Evolutionary conservation across 768 basidiomycete species (phyloP).

Genomic region (Amanita rubescens): DNA sequence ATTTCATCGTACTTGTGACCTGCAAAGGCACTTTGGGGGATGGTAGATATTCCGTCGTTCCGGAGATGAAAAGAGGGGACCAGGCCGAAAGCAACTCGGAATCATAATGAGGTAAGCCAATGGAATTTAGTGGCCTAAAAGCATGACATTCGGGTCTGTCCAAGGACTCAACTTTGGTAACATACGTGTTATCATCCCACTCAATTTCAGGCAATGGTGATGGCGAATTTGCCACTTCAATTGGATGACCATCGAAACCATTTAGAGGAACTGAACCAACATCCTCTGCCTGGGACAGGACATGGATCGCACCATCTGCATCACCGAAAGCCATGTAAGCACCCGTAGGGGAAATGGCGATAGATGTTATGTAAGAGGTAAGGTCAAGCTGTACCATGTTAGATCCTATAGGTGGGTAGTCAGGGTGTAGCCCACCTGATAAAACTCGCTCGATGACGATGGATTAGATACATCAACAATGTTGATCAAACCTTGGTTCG

Average conservation of each 20-base stretch:
- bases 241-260: slow-evolving; percentile 79
- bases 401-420: neutral
- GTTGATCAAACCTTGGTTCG: slow-evolving; percentile 77
- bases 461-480: slow-evolving; percentile 76
- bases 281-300: slow-evolving; percentile 68
- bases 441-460: slow-evolving; percentile 61
- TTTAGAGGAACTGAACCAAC: slow-evolving; percentile 67
- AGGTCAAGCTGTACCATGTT: slow-evolving; percentile 46
- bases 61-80: slow-evolving; percentile 35
- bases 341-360: slow-evolving; percentile 78
- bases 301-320: slow-evolving; percentile 74
- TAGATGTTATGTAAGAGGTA: slow-evolving; percentile 70
- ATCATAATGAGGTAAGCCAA: slow-evolving; percentile 85
- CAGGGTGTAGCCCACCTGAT: slow-evolving; percentile 48
- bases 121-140: slow-evolving; percentile 72
- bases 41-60: slow-evolving; percentile 48
- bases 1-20: slow-evolving; percentile 71
- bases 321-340: slow-evolving; percentile 94
- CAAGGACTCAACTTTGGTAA: neutral
- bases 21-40: slow-evolving; percentile 75
- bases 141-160: neutral
- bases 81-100: slow-evolving; percentile 70
- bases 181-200: slow-evolving; percentile 83
- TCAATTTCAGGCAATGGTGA: slow-evolving; percentile 61
- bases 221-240: slow-evolving; percentile 78